Conservation (phyloP, 1,139 yeast genomes). For the Yamadazyma atmosphaerica region DNA sequence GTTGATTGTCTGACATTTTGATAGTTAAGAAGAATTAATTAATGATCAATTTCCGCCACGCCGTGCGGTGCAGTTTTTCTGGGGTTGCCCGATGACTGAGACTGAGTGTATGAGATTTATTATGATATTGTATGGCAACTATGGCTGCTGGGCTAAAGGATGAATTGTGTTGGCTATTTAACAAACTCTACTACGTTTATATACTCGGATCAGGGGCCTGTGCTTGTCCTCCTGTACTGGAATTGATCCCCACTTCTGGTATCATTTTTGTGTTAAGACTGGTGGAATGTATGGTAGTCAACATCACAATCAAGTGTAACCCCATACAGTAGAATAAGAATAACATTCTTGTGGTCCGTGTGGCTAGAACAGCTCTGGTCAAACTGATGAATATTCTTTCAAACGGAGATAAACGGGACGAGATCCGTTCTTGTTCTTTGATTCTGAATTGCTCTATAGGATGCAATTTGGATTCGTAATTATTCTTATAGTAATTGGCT, state of each 20-base stretch:
- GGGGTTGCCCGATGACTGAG: too few species aligned
- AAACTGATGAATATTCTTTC: slow-evolving; percentile 78
- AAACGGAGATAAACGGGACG: slow-evolving; percentile 69
- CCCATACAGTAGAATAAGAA: slow-evolving; percentile 75
- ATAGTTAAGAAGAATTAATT: background rate
- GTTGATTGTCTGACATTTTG: slow-evolving; percentile 4
- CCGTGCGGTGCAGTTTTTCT: too few species aligned
- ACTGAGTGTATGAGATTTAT: too few species aligned
- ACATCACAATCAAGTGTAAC: slow-evolving; percentile 72
- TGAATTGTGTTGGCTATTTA: too few species aligned
- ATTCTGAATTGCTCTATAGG: slow-evolving; percentile 84
- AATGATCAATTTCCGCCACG: too few species aligned
- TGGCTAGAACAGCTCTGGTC: slow-evolving; percentile 73
- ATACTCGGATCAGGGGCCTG: background rate
- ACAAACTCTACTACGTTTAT: background rate
- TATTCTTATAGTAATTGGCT: slow-evolving; percentile 53
- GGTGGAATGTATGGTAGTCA: slow-evolving; percentile 60
- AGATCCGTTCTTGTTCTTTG: slow-evolving; percentile 74
- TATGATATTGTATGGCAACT: too few species aligned
- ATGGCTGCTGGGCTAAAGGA: too few species aligned
- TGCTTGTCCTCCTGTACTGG: slow-evolving; percentile 47
- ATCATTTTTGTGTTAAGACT: slow-evolving; percentile 45
- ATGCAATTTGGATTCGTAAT: slow-evolving; percentile 76
- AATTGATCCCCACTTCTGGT: slow-evolving; percentile 50
- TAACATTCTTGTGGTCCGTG: slow-evolving; percentile 68